A percentile compares a stretch with the other conserved stretches of the same genome.
These are phyloP conservation scores for Adansonia rubrostipa DNA, from an alignment of 441 rosid species.

Conservation along the genomic window DNA sequence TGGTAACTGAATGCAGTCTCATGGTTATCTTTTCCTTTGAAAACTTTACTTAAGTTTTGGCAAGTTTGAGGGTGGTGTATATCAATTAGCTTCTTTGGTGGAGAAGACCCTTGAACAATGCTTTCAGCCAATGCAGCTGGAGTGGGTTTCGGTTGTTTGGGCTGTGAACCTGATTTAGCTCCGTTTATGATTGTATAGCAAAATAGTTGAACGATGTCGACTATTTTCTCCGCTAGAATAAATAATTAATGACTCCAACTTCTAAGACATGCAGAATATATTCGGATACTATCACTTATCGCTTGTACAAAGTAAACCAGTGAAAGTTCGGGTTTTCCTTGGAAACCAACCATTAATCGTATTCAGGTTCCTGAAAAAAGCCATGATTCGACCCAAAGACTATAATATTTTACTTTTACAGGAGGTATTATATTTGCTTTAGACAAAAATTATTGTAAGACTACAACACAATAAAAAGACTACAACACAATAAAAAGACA, in stretches of 20 bases:
- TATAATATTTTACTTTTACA: neutral
- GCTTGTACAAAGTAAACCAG: neutral
- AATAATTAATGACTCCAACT: neutral
- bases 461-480: neutral
- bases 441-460: neutral
- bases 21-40: constrained; percentile 88
- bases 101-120: constrained; percentile 32
- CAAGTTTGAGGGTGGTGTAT: constrained; percentile 80
- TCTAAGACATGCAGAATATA: neutral
- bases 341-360: neutral
- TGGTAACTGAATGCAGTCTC: constrained; percentile 81
- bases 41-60: constrained; percentile 77
- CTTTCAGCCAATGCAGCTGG: constrained; percentile 42
- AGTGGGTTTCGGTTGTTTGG: constrained; percentile 37
- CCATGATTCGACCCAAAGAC: neutral
- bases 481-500: neutral
- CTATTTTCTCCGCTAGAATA: neutral
- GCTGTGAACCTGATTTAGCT: constrained; percentile 63
- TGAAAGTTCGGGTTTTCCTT: neutral
- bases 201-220: neutral
- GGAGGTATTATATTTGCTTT: neutral
- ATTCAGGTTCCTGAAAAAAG: neutral
- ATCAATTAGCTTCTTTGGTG: constrained; percentile 54
- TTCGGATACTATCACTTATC: neutral
- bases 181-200: neutral